phyloP scores from a whole-genome alignment of 1,139 yeast genomes.

The Yamadazyma trypodendri region DNA sequence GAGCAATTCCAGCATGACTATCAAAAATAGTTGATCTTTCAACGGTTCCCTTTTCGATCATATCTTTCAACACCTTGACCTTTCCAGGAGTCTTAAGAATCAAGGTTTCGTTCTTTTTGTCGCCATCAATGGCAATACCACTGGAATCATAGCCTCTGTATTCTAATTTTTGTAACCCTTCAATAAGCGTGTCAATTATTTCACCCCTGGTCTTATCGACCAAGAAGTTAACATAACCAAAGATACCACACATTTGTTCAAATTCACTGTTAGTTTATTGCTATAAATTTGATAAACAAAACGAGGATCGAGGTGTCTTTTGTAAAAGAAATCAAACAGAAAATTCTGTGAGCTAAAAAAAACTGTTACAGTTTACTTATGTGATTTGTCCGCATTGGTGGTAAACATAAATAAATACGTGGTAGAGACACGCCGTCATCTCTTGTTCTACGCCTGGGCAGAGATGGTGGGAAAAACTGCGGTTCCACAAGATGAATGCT shows the following conservation, averaged over 20 bases:
- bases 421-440: neutral
- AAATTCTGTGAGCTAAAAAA: constrained; percentile 4
- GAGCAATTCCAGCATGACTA: constrained; percentile 95
- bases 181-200: constrained; percentile 82
- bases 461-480: too few species aligned
- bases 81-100: constrained; percentile 89
- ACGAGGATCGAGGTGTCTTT: constrained; percentile 3
- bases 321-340: constrained; percentile 3
- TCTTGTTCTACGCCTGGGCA: too few species aligned
- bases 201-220: constrained; percentile 92
- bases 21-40: constrained; percentile 65
- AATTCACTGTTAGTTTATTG: neutral
- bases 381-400: constrained; percentile 5
- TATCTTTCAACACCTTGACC: constrained; percentile 76
- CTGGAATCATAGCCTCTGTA: constrained; percentile 98
- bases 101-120: constrained; percentile 47
- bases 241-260: constrained; percentile 69
- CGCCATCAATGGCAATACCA: constrained; percentile 94
- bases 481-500: too few species aligned
- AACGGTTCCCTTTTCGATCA: constrained; percentile 55
- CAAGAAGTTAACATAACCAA: constrained; percentile 95
- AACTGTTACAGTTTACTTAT: constrained; percentile 4
- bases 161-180: constrained; percentile 90
- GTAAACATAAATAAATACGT: constrained; percentile 2
- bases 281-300: neutral